Evolutionary conservation across 2,329 filamentous ascomycete species (phyloP).

Genomic region (Aspergillus pseudoviridinutans): DNA sequence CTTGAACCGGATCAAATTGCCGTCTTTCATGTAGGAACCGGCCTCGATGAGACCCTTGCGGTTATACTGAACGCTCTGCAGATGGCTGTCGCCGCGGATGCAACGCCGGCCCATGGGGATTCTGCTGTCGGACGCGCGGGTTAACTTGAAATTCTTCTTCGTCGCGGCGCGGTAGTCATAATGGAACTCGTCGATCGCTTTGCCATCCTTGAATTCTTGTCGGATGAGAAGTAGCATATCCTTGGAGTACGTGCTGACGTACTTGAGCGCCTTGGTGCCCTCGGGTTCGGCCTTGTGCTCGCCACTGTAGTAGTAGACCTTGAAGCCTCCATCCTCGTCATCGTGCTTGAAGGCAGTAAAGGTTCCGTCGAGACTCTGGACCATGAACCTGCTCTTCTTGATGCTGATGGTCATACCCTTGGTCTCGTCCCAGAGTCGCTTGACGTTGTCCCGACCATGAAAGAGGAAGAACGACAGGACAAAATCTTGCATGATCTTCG

Average conservation of each 20-base stretch:
- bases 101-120: slow-evolving; percentile 47
- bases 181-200: slow-evolving; percentile 44
- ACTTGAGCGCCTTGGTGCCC: slow-evolving; percentile 38
- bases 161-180: slow-evolving; percentile 42
- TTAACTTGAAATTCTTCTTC: slow-evolving; percentile 24
- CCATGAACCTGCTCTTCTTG: slow-evolving; percentile 45
- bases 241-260: slow-evolving; percentile 47
- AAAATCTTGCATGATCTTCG: slow-evolving; percentile 42
- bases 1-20: slow-evolving; percentile 51
- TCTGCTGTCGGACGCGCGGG: slow-evolving; percentile 24
- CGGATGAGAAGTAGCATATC: slow-evolving; percentile 44
- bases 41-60: slow-evolving; percentile 50
- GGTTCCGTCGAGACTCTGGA: slow-evolving; percentile 46
- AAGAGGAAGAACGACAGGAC: slow-evolving; percentile 47
- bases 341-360: slow-evolving; percentile 49
- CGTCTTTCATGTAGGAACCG: slow-evolving; percentile 52
- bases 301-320: slow-evolving; percentile 37
- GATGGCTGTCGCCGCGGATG: slow-evolving; percentile 42
- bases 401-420: slow-evolving; percentile 48
- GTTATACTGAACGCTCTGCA: slow-evolving; percentile 51
- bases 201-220: slow-evolving; percentile 44
- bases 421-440: slow-evolving; percentile 46
- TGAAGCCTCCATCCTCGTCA: slow-evolving; percentile 36
- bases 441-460: slow-evolving; percentile 47
- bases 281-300: slow-evolving; percentile 46